Conservation (phyloP, 768 basidiomycete species). For the Leccinellum albellum region DNA sequence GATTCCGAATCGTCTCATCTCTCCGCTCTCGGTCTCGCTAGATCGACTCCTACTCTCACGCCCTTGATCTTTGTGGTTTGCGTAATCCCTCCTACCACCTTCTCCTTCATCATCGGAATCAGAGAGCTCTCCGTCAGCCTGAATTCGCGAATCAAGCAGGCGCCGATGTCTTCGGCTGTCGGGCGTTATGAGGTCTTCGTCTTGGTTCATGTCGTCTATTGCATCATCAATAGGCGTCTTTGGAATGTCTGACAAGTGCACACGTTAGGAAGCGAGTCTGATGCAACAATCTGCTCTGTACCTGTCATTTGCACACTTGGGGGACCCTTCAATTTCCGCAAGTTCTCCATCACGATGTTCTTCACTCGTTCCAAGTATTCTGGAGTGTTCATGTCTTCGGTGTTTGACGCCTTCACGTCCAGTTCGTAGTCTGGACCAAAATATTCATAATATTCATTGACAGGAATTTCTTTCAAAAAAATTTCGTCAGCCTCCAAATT, state of each 20-base stretch:
- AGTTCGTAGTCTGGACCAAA: conserved; percentile 97
- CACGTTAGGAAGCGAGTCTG: not conserved
- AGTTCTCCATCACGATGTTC: conserved; percentile 85
- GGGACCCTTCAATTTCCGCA: conserved; percentile 81
- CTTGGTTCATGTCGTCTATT: conserved; percentile 76
- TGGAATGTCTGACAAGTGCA: conserved; percentile 64
- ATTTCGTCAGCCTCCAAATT: conserved; percentile 2
- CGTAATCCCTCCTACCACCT: conserved; percentile 73
- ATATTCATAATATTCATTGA: conserved; percentile 99
- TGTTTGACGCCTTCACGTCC: conserved; percentile 91
- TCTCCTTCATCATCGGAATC: conserved; percentile 98
- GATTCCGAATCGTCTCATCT: conserved; percentile 56
- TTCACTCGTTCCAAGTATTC: conserved; percentile 93
- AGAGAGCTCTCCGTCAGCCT: conserved; percentile 85
- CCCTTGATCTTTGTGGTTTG: conserved; percentile 53
- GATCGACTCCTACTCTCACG: conserved; percentile 38
- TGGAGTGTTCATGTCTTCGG: conserved; percentile 90
- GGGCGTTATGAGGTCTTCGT: conserved; percentile 77
- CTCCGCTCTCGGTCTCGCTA: conserved; percentile 42
- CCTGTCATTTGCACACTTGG: conserved; percentile 92
- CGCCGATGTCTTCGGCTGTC: conserved; percentile 75
- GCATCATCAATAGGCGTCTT: conserved; percentile 77
- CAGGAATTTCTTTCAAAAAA: conserved; percentile 77
- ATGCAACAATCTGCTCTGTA: conserved; percentile 30
- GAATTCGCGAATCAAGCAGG: conserved; percentile 75